Percentiles rank a stretch among this genome's conserved stretches.
These are phyloP conservation scores for Teunomyces kruisii DNA, from an alignment of 805 yeast species.

Conservation along the genomic window DNA sequence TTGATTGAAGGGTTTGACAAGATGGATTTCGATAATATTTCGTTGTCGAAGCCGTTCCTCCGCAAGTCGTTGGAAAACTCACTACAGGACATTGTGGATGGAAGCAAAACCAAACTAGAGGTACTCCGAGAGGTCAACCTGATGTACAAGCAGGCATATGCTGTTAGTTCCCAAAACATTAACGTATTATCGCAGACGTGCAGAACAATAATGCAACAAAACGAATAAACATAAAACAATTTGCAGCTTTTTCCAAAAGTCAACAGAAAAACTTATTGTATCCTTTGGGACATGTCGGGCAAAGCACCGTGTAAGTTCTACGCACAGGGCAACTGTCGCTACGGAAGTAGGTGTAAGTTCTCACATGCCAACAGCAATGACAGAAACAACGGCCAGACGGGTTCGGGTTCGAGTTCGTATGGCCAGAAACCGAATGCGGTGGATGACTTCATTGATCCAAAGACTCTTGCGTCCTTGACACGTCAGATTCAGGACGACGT, in stretches of 20 bases:
- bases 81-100: slow-evolving; percentile 67
- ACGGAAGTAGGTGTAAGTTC: slow-evolving; percentile 9
- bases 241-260: neutral
- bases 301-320: slow-evolving; percentile 8
- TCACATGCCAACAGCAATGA: slow-evolving; percentile 5
- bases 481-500: neutral
- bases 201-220: slow-evolving; percentile 8
- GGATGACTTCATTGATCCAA: neutral
- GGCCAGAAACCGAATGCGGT: neutral
- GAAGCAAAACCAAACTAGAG: slow-evolving; percentile 48
- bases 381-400: neutral
- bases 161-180: slow-evolving; percentile 43
- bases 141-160: slow-evolving; percentile 63
- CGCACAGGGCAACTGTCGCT: slow-evolving; percentile 11
- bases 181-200: slow-evolving; percentile 29
- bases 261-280: neutral
- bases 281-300: neutral
- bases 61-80: slow-evolving; percentile 72
- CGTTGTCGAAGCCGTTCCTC: slow-evolving; percentile 85
- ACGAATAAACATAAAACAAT: slow-evolving; percentile 4
- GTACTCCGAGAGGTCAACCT: slow-evolving; percentile 57
- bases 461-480: neutral
- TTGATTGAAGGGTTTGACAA: slow-evolving; percentile 84
- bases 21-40: slow-evolving; percentile 66
- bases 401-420: neutral